A percentile compares a stretch with the other conserved stretches of the same genome.
Evolutionary conservation across 768 basidiomycete species (phyloP).

Genomic region (Termitomyces sp.): DNA sequence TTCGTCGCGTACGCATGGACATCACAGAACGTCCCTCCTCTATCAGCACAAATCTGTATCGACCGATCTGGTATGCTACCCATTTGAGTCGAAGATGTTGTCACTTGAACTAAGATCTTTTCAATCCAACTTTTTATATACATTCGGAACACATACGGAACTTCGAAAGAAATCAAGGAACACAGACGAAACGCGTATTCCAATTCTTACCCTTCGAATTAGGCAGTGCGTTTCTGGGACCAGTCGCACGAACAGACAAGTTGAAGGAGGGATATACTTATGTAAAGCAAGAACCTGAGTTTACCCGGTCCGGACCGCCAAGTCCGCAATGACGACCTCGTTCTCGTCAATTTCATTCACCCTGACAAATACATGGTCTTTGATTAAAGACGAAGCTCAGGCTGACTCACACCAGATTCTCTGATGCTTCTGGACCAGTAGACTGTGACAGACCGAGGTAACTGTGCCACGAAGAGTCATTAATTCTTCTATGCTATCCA

Average conservation of each 20-base stretch:
- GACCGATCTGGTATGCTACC: constrained; percentile 59
- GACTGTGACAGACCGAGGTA: background rate
- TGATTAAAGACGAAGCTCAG: no score
- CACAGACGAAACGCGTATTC: background rate
- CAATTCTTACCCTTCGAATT: background rate
- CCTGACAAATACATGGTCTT: no score
- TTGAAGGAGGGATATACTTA: background rate
- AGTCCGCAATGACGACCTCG: background rate
- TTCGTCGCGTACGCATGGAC: constrained; percentile 63
- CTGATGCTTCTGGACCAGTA: background rate
- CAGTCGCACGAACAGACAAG: background rate
- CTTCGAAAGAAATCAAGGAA: background rate
- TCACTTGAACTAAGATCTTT: background rate
- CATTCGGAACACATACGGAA: constrained; percentile 15
- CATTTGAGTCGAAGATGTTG: constrained; percentile 5
- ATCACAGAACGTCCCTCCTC: constrained; percentile 92
- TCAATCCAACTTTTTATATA: constrained; percentile 2
- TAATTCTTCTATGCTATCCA: no score
- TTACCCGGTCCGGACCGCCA: background rate
- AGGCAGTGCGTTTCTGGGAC: background rate
- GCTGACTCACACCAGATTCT: background rate
- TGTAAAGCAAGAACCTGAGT: background rate
- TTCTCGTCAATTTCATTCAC: background rate
- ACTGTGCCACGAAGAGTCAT: background rate
- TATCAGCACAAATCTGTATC: constrained; percentile 80